Base-by-base conservation (phyloP, 1,139 yeast genomes). In the Blastobotrys malaysiensis region DNA sequence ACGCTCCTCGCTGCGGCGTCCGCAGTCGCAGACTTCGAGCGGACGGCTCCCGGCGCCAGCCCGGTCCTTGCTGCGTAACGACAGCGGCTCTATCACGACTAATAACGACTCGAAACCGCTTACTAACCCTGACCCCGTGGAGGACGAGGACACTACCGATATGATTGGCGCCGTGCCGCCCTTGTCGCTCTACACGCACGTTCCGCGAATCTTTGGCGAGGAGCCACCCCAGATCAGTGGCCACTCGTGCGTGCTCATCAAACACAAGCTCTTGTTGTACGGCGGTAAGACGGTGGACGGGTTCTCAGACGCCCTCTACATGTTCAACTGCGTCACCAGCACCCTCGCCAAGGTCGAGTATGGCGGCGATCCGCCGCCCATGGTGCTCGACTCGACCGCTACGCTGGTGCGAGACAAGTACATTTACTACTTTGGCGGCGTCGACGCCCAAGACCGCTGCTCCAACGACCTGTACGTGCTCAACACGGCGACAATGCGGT, bases 221-320 rank as follows among this genome's bases (percentile, higher is more conserved):
- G 60, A 61, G 53, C 66, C 66, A 3, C 66, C 66, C n/a, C 58
- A 56, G 21, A 45, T 63, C 18, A 46, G 58, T 5, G 65, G 64
- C 9, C 65, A 63, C 51, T 36, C 52, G 20, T 58, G 63, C 50
- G 53, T 57, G 6, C 51, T 55, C 19, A 55, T 61, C 13, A 43
- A 53, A 11, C 57, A 55, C 46, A 53, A 54, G 50, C 52, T 63
- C 31, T 61, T 54, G 48, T 57, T 61, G 9, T 61, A 58, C 48
- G 66, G 65, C 21, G 66, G 66, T 18, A 54, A 56, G 50, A 62
- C 60, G 18, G 59, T 58, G 13, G 46, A 45, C 19, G 63, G 61
- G 1, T 53, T 55, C 24, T 52, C 59, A n/a, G 53, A 60, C 45
- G 52, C 53, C 27, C 49, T 63, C 21, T 60, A 62, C 48, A 52